Percentiles rank a stretch among this genome's conserved stretches.
phyloP scores from a whole-genome alignment of 2,329 filamentous ascomycete genomes.

The Aureobasidium sp. region DNA sequence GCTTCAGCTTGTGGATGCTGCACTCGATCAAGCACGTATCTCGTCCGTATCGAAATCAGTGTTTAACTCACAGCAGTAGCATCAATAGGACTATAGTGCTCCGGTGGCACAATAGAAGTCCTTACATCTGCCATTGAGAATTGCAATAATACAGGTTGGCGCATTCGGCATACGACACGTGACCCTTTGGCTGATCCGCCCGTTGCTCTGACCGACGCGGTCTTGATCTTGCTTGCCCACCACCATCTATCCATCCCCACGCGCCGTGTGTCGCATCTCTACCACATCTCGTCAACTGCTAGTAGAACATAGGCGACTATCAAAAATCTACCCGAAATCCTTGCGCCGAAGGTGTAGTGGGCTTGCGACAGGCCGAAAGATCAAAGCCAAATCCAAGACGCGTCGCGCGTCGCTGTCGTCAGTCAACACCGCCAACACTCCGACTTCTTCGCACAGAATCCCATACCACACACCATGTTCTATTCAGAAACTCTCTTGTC shows the following conservation, averaged over 20 bases:
- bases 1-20: background rate
- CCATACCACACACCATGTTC: constrained; percentile 61
- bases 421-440: constrained; percentile 11
- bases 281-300: background rate
- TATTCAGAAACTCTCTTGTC: constrained; percentile 93
- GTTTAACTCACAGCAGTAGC: background rate
- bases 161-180: background rate
- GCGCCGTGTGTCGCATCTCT: background rate
- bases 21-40: background rate
- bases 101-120: background rate
- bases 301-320: background rate
- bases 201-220: background rate
- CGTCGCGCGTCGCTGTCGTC: constrained; percentile 10
- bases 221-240: background rate
- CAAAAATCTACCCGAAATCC: background rate
- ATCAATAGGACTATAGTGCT: background rate
- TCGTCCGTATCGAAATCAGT: background rate
- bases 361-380: constrained; percentile 1
- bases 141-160: background rate
- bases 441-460: background rate
- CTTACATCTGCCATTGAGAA: background rate
- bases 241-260: background rate
- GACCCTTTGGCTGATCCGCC: background rate
- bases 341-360: constrained; percentile 4
- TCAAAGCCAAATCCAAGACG: background rate